Percentiles rank a stretch among this genome's conserved stretches.
Evolutionary conservation across 2,329 filamentous ascomycete genomes (phyloP).

Genomic region (Penicillium sp.): DNA sequence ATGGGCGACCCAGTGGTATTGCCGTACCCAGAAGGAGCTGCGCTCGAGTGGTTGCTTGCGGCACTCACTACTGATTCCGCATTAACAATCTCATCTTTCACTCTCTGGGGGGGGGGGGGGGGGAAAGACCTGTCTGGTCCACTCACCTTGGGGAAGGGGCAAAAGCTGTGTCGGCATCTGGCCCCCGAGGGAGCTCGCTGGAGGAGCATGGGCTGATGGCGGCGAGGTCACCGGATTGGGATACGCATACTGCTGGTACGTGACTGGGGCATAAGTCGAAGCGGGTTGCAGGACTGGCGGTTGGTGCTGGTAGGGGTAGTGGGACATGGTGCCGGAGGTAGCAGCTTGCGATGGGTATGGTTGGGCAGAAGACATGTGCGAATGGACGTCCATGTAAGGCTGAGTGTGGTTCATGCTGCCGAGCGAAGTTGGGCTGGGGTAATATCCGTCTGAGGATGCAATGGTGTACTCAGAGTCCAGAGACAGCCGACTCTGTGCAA

Average conservation of each 20-base stretch:
- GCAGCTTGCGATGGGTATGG: constrained; percentile 69
- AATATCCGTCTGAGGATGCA: constrained; percentile 36
- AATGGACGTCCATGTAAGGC: constrained; percentile 78
- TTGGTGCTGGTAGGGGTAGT: constrained; percentile 67
- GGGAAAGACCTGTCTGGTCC: no score
- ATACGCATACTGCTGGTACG: constrained; percentile 68
- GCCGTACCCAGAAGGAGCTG: constrained; percentile 36
- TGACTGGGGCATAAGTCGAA: constrained; percentile 60
- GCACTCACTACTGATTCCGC: neutral
- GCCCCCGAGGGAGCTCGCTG: constrained; percentile 63
- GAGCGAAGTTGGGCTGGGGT: constrained; percentile 33
- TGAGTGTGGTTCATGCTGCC: constrained; percentile 73
- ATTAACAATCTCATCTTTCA: neutral
- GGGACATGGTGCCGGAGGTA: constrained; percentile 64
- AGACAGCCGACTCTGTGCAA: constrained; percentile 36
- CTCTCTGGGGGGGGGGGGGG: no score
- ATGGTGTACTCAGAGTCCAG: constrained; percentile 34
- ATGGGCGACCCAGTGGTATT: constrained; percentile 35
- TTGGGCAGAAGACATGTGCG: constrained; percentile 72
- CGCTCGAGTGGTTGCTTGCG: constrained; percentile 35
- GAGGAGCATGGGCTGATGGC: constrained; percentile 60
- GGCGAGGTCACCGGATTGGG: constrained; percentile 73
- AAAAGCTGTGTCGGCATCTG: constrained; percentile 64
- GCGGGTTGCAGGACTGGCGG: constrained; percentile 68
- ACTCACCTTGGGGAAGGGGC: constrained; percentile 51